Base-by-base conservation (phyloP, 2,329 filamentous ascomycete genomes). In the Chrysoporthe puriensis region DNA sequence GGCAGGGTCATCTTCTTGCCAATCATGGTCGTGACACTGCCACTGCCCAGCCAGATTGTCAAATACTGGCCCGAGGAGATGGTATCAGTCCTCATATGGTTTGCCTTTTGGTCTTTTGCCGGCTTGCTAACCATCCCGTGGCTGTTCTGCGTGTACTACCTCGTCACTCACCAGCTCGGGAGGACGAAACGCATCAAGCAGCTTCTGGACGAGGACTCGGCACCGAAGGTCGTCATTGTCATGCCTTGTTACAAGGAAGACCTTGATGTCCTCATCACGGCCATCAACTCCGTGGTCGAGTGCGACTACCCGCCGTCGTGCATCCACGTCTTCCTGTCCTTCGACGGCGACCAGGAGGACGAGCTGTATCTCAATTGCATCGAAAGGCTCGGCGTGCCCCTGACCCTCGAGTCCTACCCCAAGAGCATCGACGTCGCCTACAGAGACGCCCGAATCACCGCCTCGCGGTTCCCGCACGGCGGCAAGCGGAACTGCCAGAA, bases 221-320 rank as follows among this genome's bases (percentile, higher is more conserved):
- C 96, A 0, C 96, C 95, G 1, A 98, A 98, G 79, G 91, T 97
- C 18, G 93, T 97, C 71, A 91, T 98, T 69, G 91, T 98, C 68
- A 97, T 98, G 94, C 96, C 95, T 4, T 96, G 94, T 75, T 98
- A 97, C 82, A 93, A 96, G 75, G 96, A 98, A 76, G 89, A 94
- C 42, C 92, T 93, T 0, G 91, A 92, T 0, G 86, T 97, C 14
- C 85, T 98, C 59, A 84, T 97, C 66, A 91, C 91, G 59, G 96
- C 95, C 4, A 86, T 97, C 73, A 90, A 97, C 79, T 97, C 95
- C 0, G 90, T 98, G 44, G 93, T 97, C 63, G 91, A 95, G 73
- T 96, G 93, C 79, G 95, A 97, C 73, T 98, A 98, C 72, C 95
- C 96, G 0, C 88, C 93, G 5, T 91, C 92, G 1, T 97, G 95